Base-by-base conservation (phyloP, 1,139 yeast genomes). In the Entelexis sorbosivorans region DNA sequence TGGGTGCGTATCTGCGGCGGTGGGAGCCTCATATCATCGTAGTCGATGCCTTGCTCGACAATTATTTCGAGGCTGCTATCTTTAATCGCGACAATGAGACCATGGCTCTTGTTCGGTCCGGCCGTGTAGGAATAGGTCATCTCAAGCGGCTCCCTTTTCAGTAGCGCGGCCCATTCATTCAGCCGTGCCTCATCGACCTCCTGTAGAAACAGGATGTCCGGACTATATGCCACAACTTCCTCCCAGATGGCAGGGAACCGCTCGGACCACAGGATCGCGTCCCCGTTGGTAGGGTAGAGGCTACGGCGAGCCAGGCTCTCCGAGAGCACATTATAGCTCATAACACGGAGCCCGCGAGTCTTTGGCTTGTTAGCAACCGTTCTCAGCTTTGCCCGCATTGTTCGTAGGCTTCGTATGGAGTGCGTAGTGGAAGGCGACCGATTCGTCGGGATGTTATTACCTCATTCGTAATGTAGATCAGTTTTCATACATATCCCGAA, bases 281-380 rank as follows among this genome's bases (percentile, higher is more conserved):
- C 32, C 4, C 59, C 61, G 29, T 57, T 58, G 2, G 59, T 54
- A 7, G 60, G 58, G 40, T 47, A 59, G 32, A 38, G 47, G 10
- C 49, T 54, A 3, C 60, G 48, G 20, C 54, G 52, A 2, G 56
- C 48, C 28, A 58, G 48, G 20, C 50, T 24, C 47, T 58, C 60
- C 2, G 61, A 58, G 9, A 59, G 50, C 9, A 51, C 52, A 28
- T 59, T 59, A 50, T 59, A 59, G 16, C 59, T 48, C 55, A 59
- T 38, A 16, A 59, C 53, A 28, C 49, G 53, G 19, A 42, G 36
- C 14, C 29, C 45, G 6, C 20, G 28, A n/a, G 8, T 24, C 24
- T 6, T 4, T 2, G 34, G 16, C 34, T 40, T 40, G 5, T 9
- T 13, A 3, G 22, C 34, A 26, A 28, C 14, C 11, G 9, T 6